Base-by-base conservation (phyloP, 2,329 filamentous ascomycete genomes). In the Colletotrichum nymphaeae region DNA sequence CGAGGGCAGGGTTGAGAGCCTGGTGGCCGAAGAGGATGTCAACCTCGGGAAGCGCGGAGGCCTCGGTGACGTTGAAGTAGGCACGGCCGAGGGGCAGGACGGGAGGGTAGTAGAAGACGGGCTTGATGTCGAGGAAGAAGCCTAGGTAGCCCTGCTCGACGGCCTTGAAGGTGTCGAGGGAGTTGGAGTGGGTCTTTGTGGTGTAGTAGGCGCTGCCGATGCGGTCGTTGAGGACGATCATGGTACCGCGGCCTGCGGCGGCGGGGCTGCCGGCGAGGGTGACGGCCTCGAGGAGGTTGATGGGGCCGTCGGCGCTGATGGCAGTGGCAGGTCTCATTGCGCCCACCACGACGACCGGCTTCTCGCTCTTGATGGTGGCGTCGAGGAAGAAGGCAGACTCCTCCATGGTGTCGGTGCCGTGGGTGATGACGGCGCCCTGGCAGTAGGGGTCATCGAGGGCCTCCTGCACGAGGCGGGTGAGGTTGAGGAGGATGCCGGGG, bases 331-430 rank as follows among this genome's bases (percentile, higher is more conserved):
- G 90, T 11, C 90, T 84, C 90, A 92, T 92, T 22, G 90, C 87
- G 5, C 90, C 90, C 1, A 90, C 90, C 28, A 90, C 78, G 4
- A 92, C 85, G 5, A 92, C 84, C 0, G 90, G 90, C 79, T 92
- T 92, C 35, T 84, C 83, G 56, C 86, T 88, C 75, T 86, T 86
- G 42, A 91, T 79, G 0, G 88, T 90, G 4, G 89, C 80, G 74
- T 92, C 88, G 9, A 92, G 81, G 82, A 91, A 92, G 82, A 92
- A 92, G 9, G 90, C 88, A 0, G 88, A 88, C 79, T 92, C 90
- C 76, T 92, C 90, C 1, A 93, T 83, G 0, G 89, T 91, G 76
- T 93, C 91, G 9, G 91, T 93, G 60, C 91, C 91, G 76, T 93
- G 91, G 0, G 91, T 92, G 66, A 93, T 82, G 6, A 92, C 88